phyloP scores from a whole-genome alignment of 2,329 filamentous ascomycete species.

The Ambrosiella xylebori region DNA sequence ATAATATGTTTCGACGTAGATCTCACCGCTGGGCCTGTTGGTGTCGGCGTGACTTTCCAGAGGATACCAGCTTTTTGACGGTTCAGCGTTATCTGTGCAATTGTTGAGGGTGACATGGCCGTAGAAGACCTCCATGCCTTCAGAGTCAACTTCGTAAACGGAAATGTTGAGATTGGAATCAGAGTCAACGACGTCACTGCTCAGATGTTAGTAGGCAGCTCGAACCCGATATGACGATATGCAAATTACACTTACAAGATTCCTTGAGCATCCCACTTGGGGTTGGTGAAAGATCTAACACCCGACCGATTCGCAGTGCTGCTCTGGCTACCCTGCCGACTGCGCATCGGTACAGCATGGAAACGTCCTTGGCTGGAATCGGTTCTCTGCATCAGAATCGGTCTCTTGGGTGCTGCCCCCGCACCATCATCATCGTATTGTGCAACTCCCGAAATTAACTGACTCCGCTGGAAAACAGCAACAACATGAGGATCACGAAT shows the following conservation, averaged over 20 bases:
- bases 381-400: conserved; percentile 39
- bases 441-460: conserved; percentile 78
- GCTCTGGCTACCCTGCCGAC: conserved; percentile 89
- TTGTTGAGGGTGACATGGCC: conserved; percentile 73
- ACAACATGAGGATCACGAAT: conserved; percentile 88
- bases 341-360: conserved; percentile 94
- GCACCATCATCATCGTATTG: conserved; percentile 38
- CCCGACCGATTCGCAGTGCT: conserved; percentile 45
- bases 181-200: conserved; percentile 79
- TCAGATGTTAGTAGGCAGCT: neutral
- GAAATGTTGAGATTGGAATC: conserved; percentile 84
- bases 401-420: conserved; percentile 18
- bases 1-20: conserved; percentile 73
- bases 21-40: conserved; percentile 61
- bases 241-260: conserved; percentile 58
- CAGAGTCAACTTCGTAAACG: conserved; percentile 67
- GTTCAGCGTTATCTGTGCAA: conserved; percentile 47
- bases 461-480: conserved; percentile 89
- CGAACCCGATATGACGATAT: neutral
- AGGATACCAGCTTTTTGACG: conserved; percentile 70
- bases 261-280: conserved; percentile 90
- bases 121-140: conserved; percentile 66
- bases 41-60: conserved; percentile 61
- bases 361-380: conserved; percentile 67
- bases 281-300: conserved; percentile 45